These are phyloP conservation scores for Cyclostephanos tholiformis DNA, from an alignment of 108 stramenopile species.

Conservation along the genomic window DNA sequence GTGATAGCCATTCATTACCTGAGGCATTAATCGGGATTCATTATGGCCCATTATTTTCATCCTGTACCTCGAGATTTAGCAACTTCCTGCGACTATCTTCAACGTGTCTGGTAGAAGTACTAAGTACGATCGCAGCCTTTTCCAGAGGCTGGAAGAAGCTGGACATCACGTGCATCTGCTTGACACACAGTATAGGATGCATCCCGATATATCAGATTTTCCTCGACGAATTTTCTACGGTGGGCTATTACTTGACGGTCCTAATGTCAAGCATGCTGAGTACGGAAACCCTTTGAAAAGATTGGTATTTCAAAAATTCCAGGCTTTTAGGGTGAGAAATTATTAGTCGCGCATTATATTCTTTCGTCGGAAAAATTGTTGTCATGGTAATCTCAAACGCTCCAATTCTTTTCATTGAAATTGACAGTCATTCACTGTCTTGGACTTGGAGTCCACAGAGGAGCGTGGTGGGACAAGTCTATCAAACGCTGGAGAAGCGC, in stretches of 20 bases:
- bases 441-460: slow-evolving; percentile 84
- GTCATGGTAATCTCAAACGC: slow-evolving; percentile 13
- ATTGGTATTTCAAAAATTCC: slow-evolving; percentile 48
- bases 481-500: slow-evolving; percentile 76
- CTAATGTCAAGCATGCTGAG: slow-evolving; percentile 68
- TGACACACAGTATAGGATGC: slow-evolving; percentile 97
- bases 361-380: background rate
- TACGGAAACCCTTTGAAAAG: slow-evolving; percentile 74
- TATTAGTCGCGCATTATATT: background rate
- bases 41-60: background rate
- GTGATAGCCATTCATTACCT: background rate
- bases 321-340: slow-evolving; percentile 48
- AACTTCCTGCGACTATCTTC: slow-evolving; percentile 98
- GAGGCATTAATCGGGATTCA: background rate
- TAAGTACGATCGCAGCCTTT: slow-evolving; percentile 94
- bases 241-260: slow-evolving; percentile 80
- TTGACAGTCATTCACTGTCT: slow-evolving; percentile 69
- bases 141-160: slow-evolving; percentile 94
- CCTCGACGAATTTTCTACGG: slow-evolving; percentile 89
- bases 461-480: slow-evolving; percentile 86
- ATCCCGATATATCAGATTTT: slow-evolving; percentile 87
- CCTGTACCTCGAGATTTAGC: slow-evolving; percentile 49
- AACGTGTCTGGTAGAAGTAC: slow-evolving; percentile 75
- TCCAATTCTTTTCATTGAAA: slow-evolving; percentile 1
- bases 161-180: slow-evolving; percentile 92